These are phyloP conservation scores for Clathrospora elynae DNA, from an alignment of 2,329 filamentous ascomycete species.

Conservation along the genomic window DNA sequence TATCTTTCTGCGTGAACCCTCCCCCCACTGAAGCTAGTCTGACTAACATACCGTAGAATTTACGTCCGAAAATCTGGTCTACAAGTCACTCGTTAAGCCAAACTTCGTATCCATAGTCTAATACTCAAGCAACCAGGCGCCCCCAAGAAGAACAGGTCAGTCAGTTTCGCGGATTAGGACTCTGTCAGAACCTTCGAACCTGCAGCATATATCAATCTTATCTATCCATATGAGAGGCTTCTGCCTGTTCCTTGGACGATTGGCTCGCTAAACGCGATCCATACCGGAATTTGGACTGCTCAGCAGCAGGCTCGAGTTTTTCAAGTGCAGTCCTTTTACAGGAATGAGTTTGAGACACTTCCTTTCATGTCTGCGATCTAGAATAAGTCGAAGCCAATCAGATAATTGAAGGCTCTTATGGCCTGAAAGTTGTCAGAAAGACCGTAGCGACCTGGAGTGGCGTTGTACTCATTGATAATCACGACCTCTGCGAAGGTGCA, in stretches of 20 bases:
- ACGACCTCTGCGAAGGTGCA: not conserved
- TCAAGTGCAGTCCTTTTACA: not conserved
- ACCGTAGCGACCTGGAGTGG: not conserved
- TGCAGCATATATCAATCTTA: not conserved
- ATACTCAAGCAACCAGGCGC: not conserved
- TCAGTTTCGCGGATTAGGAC: not conserved
- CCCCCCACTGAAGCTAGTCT: too few relatives aligned
- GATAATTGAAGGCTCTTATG: not conserved
- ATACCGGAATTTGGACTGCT: not conserved
- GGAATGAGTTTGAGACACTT: not conserved
- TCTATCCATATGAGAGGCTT: not conserved
- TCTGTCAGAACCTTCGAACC: not conserved
- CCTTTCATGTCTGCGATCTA: not conserved
- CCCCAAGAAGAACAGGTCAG: not conserved
- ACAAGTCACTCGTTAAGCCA: not conserved
- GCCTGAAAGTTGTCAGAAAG: not conserved
- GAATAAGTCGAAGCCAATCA: not conserved
- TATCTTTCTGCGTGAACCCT: not conserved
- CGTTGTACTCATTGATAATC: not conserved
- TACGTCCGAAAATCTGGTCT: not conserved
- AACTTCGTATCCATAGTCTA: not conserved
- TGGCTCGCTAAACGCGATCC: constrained; percentile 1
- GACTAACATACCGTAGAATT: too few relatives aligned
- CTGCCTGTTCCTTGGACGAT: constrained; percentile 3
- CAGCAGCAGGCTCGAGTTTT: not conserved